Conservation (phyloP, 2,329 filamentous ascomycete species). For the Aureobasidium sp. region DNA sequence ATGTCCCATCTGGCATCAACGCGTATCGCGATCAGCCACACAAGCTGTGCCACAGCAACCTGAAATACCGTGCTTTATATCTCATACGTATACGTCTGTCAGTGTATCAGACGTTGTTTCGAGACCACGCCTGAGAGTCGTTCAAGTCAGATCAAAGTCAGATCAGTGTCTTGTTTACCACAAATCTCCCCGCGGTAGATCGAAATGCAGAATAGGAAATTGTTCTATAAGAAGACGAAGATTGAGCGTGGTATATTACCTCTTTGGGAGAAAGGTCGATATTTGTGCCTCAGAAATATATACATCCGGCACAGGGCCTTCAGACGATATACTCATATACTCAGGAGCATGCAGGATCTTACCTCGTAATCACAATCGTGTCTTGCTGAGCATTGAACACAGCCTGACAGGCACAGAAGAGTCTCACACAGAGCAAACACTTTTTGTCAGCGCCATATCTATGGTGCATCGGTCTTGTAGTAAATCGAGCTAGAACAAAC, state of each 20-base stretch:
- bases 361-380: too few species aligned
- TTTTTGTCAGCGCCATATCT: too few species aligned
- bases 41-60: conserved; percentile 8
- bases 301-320: not conserved
- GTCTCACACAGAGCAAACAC: too few species aligned
- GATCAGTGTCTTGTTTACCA: not conserved
- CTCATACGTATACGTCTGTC: not conserved
- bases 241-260: not conserved
- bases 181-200: not conserved
- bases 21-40: not conserved
- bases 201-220: too few species aligned
- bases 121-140: not conserved
- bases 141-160: not conserved
- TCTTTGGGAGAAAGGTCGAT: not conserved
- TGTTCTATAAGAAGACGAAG: not conserved
- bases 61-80: not conserved
- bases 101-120: not conserved
- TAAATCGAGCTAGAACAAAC: not conserved
- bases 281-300: not conserved
- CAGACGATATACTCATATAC: too few species aligned
- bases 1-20: not conserved
- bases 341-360: too few species aligned
- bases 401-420: too few species aligned
- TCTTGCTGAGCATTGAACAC: too few species aligned
- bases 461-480: not conserved